phyloP scores from a whole-genome alignment of 2,329 filamentous ascomycete genomes.

The Aphanocladium album region DNA sequence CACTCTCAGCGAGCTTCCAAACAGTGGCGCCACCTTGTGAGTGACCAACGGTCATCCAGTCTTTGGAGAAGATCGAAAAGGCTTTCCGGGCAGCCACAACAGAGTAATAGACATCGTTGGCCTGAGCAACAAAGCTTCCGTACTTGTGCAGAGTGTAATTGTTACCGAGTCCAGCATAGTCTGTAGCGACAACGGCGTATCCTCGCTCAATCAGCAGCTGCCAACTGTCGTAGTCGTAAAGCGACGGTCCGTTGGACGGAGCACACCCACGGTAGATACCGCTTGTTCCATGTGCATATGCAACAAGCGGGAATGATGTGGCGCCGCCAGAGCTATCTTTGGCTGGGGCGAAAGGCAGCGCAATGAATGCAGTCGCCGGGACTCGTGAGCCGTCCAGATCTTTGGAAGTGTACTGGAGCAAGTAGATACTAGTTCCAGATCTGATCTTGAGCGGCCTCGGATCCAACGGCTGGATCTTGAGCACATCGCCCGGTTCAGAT shows the following conservation, averaged over 20 bases:
- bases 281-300: constrained; percentile 16
- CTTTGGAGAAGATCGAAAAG: constrained; percentile 9
- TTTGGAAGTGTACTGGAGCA: constrained; percentile 17
- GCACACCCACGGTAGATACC: constrained; percentile 16
- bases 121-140: constrained; percentile 11
- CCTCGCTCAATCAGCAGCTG: constrained; percentile 5
- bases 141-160: constrained; percentile 17
- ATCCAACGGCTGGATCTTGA: constrained; percentile 16
- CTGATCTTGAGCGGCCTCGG: constrained; percentile 3
- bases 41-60: constrained; percentile 16
- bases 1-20: constrained; percentile 9
- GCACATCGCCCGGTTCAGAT: constrained; percentile 13
- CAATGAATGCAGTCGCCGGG: constrained; percentile 15
- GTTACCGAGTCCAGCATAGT: constrained; percentile 19
- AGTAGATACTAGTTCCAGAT: constrained; percentile 12
- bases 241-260: constrained; percentile 7
- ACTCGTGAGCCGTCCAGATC: constrained; percentile 13
- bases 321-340: background rate
- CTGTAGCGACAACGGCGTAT: constrained; percentile 18
- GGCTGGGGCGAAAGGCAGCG: background rate
- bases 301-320: background rate
- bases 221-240: constrained; percentile 15
- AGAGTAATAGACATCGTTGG: constrained; percentile 16
- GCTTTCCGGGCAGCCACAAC: constrained; percentile 10
- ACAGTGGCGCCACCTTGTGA: constrained; percentile 17